Conservation (phyloP, 1,139 yeast genomes). For the Taiozyma onychis region DNA sequence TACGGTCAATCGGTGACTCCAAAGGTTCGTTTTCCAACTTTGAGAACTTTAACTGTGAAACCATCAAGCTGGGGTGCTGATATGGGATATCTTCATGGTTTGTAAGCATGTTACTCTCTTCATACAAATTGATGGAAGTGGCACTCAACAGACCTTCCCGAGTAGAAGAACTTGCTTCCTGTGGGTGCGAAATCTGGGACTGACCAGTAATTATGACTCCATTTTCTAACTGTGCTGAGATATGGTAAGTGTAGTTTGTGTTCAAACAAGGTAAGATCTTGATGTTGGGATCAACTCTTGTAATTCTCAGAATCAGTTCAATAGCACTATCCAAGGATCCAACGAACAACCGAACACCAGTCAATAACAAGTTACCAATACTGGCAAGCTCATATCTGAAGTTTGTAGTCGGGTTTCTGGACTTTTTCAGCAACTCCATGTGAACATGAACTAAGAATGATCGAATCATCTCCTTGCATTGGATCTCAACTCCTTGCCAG, state of each 20-base stretch:
- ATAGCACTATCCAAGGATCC: constrained; percentile 84
- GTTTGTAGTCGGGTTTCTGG: constrained; percentile 49
- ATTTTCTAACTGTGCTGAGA: constrained; percentile 66
- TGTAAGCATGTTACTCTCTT: constrained; percentile 8
- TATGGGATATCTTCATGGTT: constrained; percentile 45
- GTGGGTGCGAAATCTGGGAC: constrained; percentile 88
- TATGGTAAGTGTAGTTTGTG: constrained; percentile 81
- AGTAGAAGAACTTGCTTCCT: constrained; percentile 9
- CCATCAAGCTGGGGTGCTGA: constrained; percentile 72
- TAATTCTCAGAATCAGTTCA: constrained; percentile 63
- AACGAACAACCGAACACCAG: constrained; percentile 76
- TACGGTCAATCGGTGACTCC: constrained; percentile 67
- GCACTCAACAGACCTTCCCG: constrained; percentile 4
- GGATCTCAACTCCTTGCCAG: constrained; percentile 59
- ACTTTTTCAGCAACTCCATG: constrained; percentile 66
- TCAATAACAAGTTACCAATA: constrained; percentile 76
- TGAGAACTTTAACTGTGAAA: constrained; percentile 68
- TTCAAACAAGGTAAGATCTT: constrained; percentile 77
- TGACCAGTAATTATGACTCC: constrained; percentile 87
- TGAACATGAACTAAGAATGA: constrained; percentile 77
- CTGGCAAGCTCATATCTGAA: constrained; percentile 76
- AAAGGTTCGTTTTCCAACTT: constrained; percentile 55
- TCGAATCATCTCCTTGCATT: constrained; percentile 68
- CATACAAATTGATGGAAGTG: constrained; percentile 12
- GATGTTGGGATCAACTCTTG: constrained; percentile 50